These are phyloP conservation scores for Carex parvula DNA, from an alignment of 176 grass and related monocot species.

Conservation along the genomic window DNA sequence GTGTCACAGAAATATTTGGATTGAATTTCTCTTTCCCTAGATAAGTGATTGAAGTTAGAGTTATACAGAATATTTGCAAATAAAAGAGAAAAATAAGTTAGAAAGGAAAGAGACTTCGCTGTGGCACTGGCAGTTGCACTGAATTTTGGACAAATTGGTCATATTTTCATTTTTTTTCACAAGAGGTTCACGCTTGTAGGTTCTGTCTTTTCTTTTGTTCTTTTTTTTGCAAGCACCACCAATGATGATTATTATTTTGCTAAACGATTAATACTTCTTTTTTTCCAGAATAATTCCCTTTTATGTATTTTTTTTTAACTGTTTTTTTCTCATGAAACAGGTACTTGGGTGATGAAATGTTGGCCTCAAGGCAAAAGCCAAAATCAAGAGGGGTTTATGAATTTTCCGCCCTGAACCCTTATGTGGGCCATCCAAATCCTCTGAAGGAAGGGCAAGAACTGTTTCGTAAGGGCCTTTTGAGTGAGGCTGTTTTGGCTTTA, in stretches of 20 bases:
- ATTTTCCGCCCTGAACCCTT: constrained; percentile 88
- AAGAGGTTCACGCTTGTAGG: background rate
- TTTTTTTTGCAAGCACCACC: background rate
- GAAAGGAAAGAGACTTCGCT: background rate
- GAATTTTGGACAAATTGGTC: background rate
- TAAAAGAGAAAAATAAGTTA: background rate
- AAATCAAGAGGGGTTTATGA: constrained; percentile 82
- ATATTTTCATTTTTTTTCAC: background rate
- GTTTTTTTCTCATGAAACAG: background rate
- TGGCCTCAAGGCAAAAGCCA: constrained; percentile 50
- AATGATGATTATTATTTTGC: background rate
- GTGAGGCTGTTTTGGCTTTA: constrained; percentile 98
- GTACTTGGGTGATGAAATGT: constrained; percentile 44
- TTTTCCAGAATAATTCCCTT: background rate
- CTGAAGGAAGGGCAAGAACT: constrained; percentile 95
- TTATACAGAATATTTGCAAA: constrained; percentile 2
- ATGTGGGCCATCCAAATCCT: constrained; percentile 97
- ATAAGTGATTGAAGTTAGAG: background rate
- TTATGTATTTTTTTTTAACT: background rate
- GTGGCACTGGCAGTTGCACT: background rate
- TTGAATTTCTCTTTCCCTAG: background rate
- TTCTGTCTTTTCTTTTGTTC: background rate
- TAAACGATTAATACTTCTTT: background rate
- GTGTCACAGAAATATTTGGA: background rate
- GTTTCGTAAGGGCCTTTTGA: constrained; percentile 92